Evolutionary conservation across 2,329 filamentous ascomycete species (phyloP), one percentile per base, ranked within the genome.

Genomic region (Drechslerella coelobrocha): DNA sequence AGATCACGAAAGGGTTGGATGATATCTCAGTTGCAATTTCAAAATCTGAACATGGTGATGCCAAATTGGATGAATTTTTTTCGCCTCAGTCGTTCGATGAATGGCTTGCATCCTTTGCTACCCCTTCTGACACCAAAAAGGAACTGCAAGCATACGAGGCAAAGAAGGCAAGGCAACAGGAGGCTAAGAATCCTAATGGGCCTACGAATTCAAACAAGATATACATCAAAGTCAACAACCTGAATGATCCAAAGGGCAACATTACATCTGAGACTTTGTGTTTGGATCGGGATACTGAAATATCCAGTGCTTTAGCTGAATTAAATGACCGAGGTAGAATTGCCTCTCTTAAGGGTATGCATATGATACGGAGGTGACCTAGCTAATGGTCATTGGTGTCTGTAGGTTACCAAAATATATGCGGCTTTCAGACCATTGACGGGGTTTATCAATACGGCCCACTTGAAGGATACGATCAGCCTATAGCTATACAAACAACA

Each of bases 391-490:
- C 23, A n/a, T n/a, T n/a, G n/a, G n/a, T n/a, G n/a, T n/a, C n/a
- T n/a, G n/a, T n/a, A 60, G 55, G 55, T 1, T 60, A 60, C 17
- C 43, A 60, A 39, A 48, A 60, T 14, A 12, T 60, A 17, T 60
- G 45, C 24, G 43, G 55, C 1, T 60, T 60, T 27, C n/a, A 39
- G 41, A 60, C 55, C n/a, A 21, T 9, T 5, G 41, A 51, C 29
- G 27, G 55, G 23, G 14, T 2, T n/a, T 29, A 60, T 10, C 7
- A 24, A 17, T 60, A 60, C 45, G 43, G 19, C 2, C 55, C 55
- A 8, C 37, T 50, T 19, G 8, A 23, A 7, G 14, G 1, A 1
- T 12, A 9, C 9, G 10, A 39, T 29, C 2, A 31, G 1, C 19
- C 55, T 10, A 12, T 48, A n/a, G 17, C 29, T 19, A 45, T 60